Conservation (phyloP, 148 eudicot species). For the Amaranthus hypochondriacus region DNA sequence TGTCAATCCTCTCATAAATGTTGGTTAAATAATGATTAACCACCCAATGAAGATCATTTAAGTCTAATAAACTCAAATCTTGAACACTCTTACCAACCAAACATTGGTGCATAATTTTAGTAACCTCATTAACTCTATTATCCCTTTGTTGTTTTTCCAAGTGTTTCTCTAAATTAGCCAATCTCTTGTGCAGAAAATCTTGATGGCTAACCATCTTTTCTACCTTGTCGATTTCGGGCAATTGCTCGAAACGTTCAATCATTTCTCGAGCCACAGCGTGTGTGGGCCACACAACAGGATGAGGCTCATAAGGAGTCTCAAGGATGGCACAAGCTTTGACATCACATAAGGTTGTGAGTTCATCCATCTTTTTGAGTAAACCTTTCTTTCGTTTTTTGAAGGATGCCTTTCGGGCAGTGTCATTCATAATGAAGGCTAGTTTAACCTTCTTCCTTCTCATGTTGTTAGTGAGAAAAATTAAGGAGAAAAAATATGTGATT, state of each 20-base stretch:
- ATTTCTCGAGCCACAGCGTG: background rate
- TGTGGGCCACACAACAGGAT: background rate
- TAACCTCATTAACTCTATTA: too few relatives aligned
- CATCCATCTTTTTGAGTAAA: constrained; percentile 33
- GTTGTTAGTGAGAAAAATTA: too few relatives aligned
- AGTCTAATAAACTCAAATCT: too few relatives aligned
- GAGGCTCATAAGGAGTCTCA: constrained; percentile 19
- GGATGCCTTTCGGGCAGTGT: constrained; percentile 15
- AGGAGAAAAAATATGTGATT: too few relatives aligned
- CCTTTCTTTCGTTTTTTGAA: constrained; percentile 41
- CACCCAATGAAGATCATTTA: too few relatives aligned
- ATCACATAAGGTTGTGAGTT: constrained; percentile 38
- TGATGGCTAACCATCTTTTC: background rate
- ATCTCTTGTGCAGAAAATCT: background rate
- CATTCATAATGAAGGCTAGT: background rate
- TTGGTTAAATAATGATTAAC: too few relatives aligned
- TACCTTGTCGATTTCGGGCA: background rate
- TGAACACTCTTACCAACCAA: too few relatives aligned
- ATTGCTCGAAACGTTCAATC: background rate
- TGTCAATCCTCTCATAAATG: too few relatives aligned
- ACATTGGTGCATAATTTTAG: too few relatives aligned
- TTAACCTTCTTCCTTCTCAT: background rate
- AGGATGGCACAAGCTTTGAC: constrained; percentile 37
- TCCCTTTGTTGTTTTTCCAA: too few relatives aligned
- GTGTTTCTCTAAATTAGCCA: too few relatives aligned